Percentiles rank a stretch among this genome's conserved stretches.
phyloP scores from a whole-genome alignment of 2,329 filamentous ascomycete species.

The Aspergillus amoenus region DNA sequence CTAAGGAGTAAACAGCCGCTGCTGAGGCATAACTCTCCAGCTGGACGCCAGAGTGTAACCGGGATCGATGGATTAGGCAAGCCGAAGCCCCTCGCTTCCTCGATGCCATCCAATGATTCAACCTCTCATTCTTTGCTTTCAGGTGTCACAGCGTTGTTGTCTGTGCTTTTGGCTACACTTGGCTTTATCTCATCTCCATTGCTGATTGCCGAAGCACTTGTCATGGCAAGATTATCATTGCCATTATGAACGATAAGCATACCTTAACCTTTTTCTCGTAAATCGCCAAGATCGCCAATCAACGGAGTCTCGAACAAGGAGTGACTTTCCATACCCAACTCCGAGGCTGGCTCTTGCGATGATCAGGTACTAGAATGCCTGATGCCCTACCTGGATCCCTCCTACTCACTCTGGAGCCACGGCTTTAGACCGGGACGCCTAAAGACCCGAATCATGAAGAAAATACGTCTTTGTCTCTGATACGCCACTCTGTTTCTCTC shows the following conservation, averaged over 20 bases:
- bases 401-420: neutral
- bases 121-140: neutral
- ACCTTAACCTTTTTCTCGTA: neutral
- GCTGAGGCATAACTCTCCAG: neutral
- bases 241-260: neutral
- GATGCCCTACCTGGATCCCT: neutral
- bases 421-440: neutral
- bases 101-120: neutral
- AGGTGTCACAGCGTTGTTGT: neutral
- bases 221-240: neutral
- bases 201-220: neutral
- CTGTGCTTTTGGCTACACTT: neutral
- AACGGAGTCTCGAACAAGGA: too few species aligned
- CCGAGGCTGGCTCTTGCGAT: neutral
- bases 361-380: neutral
- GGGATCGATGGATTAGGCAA: constrained; percentile 20
- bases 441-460: neutral
- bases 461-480: neutral
- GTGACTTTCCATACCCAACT: too few species aligned
- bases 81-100: constrained; percentile 6
- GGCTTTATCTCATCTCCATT: neutral
- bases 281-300: neutral
- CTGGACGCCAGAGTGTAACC: neutral
- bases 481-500: neutral
- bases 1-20: neutral